phyloP scores from a whole-genome alignment of 2,329 filamentous ascomycete genomes.

The Dendryphion nanum region DNA sequence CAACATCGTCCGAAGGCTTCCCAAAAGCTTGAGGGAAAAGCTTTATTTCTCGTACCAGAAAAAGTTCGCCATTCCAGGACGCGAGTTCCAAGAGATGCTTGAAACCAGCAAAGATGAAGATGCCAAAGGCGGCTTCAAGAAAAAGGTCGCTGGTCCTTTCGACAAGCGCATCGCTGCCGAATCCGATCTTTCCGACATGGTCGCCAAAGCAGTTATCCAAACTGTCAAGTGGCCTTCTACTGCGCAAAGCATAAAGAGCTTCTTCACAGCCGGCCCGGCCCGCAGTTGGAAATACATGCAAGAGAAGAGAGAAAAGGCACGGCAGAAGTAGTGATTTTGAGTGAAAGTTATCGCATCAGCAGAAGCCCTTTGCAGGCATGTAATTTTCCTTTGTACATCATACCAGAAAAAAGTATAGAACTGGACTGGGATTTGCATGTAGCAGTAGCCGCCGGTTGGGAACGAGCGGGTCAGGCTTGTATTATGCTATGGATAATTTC shows the following conservation, averaged over 20 bases:
- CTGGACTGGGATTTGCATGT: conserved; percentile 7
- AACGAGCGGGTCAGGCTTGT: conserved; percentile 22
- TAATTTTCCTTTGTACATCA: conserved; percentile 9
- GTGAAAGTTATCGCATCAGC: conserved; percentile 6
- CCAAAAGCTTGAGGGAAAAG: conserved; percentile 80
- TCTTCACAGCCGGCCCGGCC: conserved; percentile 72
- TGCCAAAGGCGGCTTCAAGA: conserved; percentile 60
- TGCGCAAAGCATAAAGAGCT: conserved; percentile 79
- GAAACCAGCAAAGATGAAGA: conserved; percentile 70
- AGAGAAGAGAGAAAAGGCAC: conserved; percentile 65
- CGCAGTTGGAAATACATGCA: conserved; percentile 72
- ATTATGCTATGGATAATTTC: too few relatives aligned
- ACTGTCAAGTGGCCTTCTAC: conserved; percentile 93
- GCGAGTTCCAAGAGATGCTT: conserved; percentile 84
- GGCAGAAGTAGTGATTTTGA: conserved; percentile 28
- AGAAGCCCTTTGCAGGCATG: neutral
- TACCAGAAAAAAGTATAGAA: conserved; percentile 2
- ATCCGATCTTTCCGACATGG: conserved; percentile 65
- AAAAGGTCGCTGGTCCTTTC: conserved; percentile 77
- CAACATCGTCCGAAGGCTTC: conserved; percentile 94
- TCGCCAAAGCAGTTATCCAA: conserved; percentile 75
- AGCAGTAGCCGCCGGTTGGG: conserved; percentile 15
- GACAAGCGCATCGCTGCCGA: conserved; percentile 81
- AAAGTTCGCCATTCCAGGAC: conserved; percentile 80
- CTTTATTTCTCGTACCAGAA: conserved; percentile 94